Evolutionary conservation across 345 rosid species (phyloP).

Genomic region (Salix dunnii): DNA sequence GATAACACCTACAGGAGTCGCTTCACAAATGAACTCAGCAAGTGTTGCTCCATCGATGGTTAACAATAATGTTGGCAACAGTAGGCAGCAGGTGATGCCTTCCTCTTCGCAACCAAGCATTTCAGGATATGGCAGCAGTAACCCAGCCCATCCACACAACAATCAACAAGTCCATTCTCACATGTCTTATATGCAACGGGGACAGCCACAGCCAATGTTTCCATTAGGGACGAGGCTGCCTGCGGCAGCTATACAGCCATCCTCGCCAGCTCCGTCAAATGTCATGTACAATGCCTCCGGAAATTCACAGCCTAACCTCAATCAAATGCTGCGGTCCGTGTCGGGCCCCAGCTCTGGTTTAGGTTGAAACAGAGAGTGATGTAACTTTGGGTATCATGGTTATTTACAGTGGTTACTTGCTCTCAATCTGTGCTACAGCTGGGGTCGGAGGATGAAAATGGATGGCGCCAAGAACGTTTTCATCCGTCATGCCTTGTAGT

Average conservation of each 20-base stretch:
- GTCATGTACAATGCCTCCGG: conserved; percentile 49
- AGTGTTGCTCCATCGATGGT: conserved; percentile 52
- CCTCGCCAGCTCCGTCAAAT: conserved; percentile 51
- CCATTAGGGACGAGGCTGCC: conserved; percentile 77
- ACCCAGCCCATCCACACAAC: conserved; percentile 54
- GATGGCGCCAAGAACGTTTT: conserved; percentile 1
- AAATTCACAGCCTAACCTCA: conserved; percentile 48
- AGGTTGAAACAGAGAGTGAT: conserved; percentile 32
- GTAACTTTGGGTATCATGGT: conserved; percentile 1
- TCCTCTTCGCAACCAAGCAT: conserved; percentile 60
- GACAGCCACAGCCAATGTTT: conserved; percentile 47
- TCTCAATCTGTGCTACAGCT: conserved; percentile 10
- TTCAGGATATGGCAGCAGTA: conserved; percentile 54
- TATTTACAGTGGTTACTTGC: conserved; percentile 6
- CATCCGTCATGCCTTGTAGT: conserved; percentile 1
- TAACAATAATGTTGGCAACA: conserved; percentile 46
- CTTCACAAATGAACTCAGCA: conserved; percentile 46
- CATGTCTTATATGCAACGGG: conserved; percentile 74
- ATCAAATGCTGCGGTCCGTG: conserved; percentile 63
- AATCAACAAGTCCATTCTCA: conserved; percentile 64
- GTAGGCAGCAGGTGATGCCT: conserved; percentile 50
- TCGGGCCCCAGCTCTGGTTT: conserved; percentile 62
- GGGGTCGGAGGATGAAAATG: neutral
- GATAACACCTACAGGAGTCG: conserved; percentile 50
- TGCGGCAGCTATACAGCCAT: conserved; percentile 60